These are phyloP conservation scores for Biscutella laevigata DNA, from an alignment of 441 rosid species.

Conservation along the genomic window DNA sequence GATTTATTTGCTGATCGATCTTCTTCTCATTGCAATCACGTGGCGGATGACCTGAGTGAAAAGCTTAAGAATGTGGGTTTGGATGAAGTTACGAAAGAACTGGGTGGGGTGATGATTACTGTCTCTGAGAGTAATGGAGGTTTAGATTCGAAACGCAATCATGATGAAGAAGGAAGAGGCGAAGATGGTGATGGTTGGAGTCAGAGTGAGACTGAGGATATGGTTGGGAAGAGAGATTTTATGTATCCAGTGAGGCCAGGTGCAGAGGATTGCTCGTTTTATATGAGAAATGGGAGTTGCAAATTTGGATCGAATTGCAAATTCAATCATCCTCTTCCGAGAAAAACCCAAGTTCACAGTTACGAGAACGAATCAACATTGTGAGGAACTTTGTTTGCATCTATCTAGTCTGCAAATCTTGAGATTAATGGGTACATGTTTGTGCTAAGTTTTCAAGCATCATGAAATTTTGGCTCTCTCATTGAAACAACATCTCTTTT, in stretches of 20 bases:
- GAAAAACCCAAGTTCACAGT: slow-evolving; percentile 58
- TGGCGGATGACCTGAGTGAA: slow-evolving; percentile 4
- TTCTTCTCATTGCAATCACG: slow-evolving; percentile 18
- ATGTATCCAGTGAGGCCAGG: slow-evolving; percentile 62
- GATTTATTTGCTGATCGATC: slow-evolving; percentile 7
- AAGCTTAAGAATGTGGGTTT: slow-evolving; percentile 25
- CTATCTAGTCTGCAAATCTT: no score
- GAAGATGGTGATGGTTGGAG: slow-evolving; percentile 16
- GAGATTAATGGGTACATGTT: no score
- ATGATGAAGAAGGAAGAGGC: background rate
- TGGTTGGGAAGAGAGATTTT: slow-evolving; percentile 16
- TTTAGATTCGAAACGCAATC: slow-evolving; percentile 2
- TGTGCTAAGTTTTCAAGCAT: no score
- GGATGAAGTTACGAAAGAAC: background rate
- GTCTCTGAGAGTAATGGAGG: slow-evolving; percentile 23
- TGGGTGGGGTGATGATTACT: slow-evolving; percentile 19
- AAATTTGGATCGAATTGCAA: slow-evolving; percentile 72
- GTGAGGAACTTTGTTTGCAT: no score
- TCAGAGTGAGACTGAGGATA: slow-evolving; percentile 16
- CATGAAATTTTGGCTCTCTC: no score
- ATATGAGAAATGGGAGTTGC: slow-evolving; percentile 65
- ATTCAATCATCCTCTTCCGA: slow-evolving; percentile 73
- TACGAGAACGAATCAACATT: no score
- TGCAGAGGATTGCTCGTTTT: slow-evolving; percentile 79
- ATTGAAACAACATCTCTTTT: no score